Evolutionary conservation across 164 flowering plant genomes (phyloP).

Genomic region (Tetracentron sinense): DNA sequence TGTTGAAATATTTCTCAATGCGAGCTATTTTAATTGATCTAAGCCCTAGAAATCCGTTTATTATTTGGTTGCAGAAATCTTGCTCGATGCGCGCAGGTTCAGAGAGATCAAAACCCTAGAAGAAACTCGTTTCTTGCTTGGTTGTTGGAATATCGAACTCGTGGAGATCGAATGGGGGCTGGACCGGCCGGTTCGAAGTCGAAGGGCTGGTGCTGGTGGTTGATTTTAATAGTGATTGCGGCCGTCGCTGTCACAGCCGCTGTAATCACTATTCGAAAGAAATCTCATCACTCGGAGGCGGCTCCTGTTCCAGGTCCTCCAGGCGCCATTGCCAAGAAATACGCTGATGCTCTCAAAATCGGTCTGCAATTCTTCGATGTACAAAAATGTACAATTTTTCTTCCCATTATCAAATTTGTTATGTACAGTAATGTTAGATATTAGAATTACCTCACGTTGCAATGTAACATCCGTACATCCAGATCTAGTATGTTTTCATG

Average conservation of each 20-base stretch:
- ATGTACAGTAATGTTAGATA: too few species aligned
- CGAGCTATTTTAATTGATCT: background rate
- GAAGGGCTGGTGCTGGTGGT: constrained; percentile 59
- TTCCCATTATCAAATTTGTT: background rate
- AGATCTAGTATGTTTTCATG: too few species aligned
- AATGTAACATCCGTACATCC: too few species aligned
- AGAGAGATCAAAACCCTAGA: background rate
- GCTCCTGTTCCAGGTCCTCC: constrained; percentile 89
- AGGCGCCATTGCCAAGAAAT: constrained; percentile 59
- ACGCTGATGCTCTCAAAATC: constrained; percentile 59
- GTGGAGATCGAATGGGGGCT: constrained; percentile 43
- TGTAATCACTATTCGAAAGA: constrained; percentile 38
- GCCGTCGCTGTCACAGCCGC: constrained; percentile 46
- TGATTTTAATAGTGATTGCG: constrained; percentile 37
- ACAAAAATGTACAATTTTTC: constrained; percentile 65
- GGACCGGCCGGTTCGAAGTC: constrained; percentile 37
- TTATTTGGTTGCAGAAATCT: background rate
- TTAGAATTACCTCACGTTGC: too few species aligned
- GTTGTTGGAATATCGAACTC: too few species aligned
- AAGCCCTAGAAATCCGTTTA: constrained; percentile 4
- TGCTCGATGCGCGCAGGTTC: too few species aligned
- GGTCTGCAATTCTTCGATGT: constrained; percentile 85
- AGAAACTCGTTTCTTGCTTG: background rate
- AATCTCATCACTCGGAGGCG: constrained; percentile 19
- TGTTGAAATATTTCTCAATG: constrained; percentile 4